phyloP scores from a whole-genome alignment of 129 eudicot species.

The Logfia minima region DNA sequence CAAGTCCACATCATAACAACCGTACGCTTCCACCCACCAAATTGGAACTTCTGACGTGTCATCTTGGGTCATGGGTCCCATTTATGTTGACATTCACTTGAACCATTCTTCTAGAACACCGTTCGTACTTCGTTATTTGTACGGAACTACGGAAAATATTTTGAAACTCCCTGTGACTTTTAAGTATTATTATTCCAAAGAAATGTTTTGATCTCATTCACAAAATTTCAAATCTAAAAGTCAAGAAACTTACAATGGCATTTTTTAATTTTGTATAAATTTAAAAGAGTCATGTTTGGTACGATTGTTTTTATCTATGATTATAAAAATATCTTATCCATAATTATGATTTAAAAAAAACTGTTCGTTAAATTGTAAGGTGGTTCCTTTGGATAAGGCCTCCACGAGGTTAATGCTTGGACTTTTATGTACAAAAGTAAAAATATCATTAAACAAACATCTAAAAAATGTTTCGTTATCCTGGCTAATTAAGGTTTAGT shows the following conservation, averaged over 20 bases:
- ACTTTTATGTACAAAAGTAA: too few relatives aligned
- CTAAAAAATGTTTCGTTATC: too few relatives aligned
- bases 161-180: neutral
- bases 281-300: neutral
- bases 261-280: neutral
- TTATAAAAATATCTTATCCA: neutral
- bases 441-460: too few relatives aligned
- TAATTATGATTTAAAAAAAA: too few relatives aligned
- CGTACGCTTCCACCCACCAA: constrained; percentile 2
- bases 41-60: neutral
- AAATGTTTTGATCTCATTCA: neutral
- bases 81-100: neutral
- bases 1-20: neutral
- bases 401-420: too few relatives aligned
- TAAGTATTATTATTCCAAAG: neutral
- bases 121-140: neutral
- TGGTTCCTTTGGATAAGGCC: too few relatives aligned
- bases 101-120: neutral
- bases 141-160: neutral
- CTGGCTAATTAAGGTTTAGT: too few relatives aligned
- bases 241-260: neutral
- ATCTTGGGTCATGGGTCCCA: neutral
- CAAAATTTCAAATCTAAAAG: neutral
- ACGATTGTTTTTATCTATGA: neutral
- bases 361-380: too few relatives aligned